Conservation (phyloP, 2,329 filamentous ascomycete genomes). For the Ascochyta fabae region DNA sequence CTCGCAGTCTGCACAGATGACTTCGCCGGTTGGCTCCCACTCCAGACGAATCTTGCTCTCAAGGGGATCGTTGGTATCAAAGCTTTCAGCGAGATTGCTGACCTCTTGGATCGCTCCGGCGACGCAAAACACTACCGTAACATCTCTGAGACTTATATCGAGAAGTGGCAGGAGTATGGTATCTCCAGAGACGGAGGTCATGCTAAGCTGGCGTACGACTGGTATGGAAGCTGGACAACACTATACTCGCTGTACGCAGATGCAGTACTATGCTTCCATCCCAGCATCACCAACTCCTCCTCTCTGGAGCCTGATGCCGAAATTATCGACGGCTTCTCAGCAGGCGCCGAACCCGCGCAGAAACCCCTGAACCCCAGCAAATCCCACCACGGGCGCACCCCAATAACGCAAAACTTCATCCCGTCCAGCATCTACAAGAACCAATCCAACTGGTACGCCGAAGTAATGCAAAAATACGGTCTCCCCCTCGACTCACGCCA, state of each 20-base stretch:
- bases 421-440: constrained; percentile 77
- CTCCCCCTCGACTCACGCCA: constrained; percentile 83
- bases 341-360: constrained; percentile 22
- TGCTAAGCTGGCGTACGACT: constrained; percentile 79
- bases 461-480: constrained; percentile 81
- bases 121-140: constrained; percentile 67
- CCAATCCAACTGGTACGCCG: constrained; percentile 81
- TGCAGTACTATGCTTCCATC: constrained; percentile 80
- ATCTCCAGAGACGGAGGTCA: constrained; percentile 74
- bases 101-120: constrained; percentile 63
- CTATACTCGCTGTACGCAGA: constrained; percentile 88
- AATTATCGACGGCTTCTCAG: constrained; percentile 3
- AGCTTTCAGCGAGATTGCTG: constrained; percentile 75
- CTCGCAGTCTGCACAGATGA: constrained; percentile 76
- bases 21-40: constrained; percentile 77
- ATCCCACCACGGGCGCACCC: constrained; percentile 26
- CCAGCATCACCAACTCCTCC: constrained; percentile 53
- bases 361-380: constrained; percentile 26
- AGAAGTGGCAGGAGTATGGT: constrained; percentile 73
- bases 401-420: constrained; percentile 64
- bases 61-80: constrained; percentile 85
- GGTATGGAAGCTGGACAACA: constrained; percentile 81
- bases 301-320: background rate
- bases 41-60: constrained; percentile 82
- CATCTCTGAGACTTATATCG: constrained; percentile 70